Percentiles rank a stretch among this genome's conserved stretches.
Conservation (phyloP, 164 flowering plant genomes). For the Dillenia turbinata region DNA sequence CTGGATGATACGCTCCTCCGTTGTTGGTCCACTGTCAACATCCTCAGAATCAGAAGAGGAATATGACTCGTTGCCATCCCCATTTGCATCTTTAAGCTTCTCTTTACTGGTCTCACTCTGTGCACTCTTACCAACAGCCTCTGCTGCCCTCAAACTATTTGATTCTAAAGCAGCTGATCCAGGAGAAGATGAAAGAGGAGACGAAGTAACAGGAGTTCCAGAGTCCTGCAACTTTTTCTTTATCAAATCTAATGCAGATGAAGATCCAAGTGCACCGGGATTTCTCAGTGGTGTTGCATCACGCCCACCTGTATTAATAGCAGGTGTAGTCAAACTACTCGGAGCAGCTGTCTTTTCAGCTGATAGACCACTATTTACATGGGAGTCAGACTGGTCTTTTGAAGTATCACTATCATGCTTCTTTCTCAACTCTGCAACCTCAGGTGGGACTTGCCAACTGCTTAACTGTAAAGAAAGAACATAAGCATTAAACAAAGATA, state of each 20-base stretch:
- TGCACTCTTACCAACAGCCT: conserved; percentile 40
- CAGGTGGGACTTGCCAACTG: conserved; percentile 94
- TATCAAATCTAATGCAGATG: conserved; percentile 91
- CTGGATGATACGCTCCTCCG: conserved; percentile 73
- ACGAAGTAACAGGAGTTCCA: conserved; percentile 59
- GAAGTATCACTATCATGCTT: conserved; percentile 50
- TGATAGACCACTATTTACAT: conserved; percentile 27
- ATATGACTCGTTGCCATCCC: conserved; percentile 69
- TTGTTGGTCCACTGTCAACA: conserved; percentile 76
- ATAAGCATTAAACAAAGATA: neutral
- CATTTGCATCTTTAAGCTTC: conserved; percentile 62
- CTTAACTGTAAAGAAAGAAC: conserved; percentile 52
- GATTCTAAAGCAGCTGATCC: conserved; percentile 31
- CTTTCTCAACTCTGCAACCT: conserved; percentile 68
- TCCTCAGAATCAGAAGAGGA: conserved; percentile 97
- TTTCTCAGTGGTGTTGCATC: conserved; percentile 68
- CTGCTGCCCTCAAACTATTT: conserved; percentile 62
- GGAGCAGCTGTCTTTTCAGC: conserved; percentile 52
- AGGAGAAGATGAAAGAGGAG: conserved; percentile 39
- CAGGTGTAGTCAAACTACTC: conserved; percentile 66
- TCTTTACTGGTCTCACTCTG: conserved; percentile 69
- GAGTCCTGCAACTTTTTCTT: conserved; percentile 94
- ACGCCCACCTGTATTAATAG: conserved; percentile 79
- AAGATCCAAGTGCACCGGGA: conserved; percentile 36
- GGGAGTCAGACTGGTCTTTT: conserved; percentile 28